Percentiles rank a stretch among this genome's conserved stretches.
Conservation (phyloP, 805 yeast genomes). For the Candida patagonica region DNA sequence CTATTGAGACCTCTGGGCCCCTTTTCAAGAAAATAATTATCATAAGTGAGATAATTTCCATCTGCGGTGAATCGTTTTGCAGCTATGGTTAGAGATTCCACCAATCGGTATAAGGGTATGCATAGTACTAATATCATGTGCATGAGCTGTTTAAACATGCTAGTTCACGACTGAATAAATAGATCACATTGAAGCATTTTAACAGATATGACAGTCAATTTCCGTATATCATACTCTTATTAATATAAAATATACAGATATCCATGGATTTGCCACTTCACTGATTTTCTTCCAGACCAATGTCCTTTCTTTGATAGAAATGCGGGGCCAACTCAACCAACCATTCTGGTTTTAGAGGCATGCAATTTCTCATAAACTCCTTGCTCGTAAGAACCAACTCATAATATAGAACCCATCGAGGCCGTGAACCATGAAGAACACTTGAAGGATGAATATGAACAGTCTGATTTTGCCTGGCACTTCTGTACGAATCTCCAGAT, state of each 20-base stretch:
- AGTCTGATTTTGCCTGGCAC: slow-evolving; percentile 54
- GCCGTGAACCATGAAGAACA: slow-evolving; percentile 48
- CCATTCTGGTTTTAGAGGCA: slow-evolving; percentile 78
- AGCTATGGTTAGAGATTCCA: too few species aligned
- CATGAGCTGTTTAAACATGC: too few species aligned
- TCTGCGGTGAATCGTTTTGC: slow-evolving; percentile 29
- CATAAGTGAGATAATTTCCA: slow-evolving; percentile 59
- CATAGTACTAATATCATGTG: too few species aligned
- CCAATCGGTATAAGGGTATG: too few species aligned
- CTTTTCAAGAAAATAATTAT: slow-evolving; percentile 66
- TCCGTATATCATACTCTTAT: too few species aligned
- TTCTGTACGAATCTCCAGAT: slow-evolving; percentile 60
- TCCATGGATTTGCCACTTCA: too few species aligned
- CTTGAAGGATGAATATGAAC: slow-evolving; percentile 87
- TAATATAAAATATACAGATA: too few species aligned
- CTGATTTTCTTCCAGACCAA: too few species aligned
- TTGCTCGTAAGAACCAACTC: slow-evolving; percentile 71
- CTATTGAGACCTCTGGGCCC: slow-evolving; percentile 76
- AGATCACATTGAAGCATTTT: too few species aligned
- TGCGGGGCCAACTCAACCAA: slow-evolving; percentile 44
- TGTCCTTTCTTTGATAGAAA: slow-evolving; percentile 28
- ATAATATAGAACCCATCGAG: slow-evolving; percentile 76
- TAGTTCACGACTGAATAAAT: too few species aligned
- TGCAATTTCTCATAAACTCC: slow-evolving; percentile 88
- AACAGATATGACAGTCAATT: too few species aligned